A percentile compares a stretch with the other conserved stretches of the same genome.
Conservation (phyloP, 1,139 yeast genomes). For the Magnusiomyces paraingens region DNA sequence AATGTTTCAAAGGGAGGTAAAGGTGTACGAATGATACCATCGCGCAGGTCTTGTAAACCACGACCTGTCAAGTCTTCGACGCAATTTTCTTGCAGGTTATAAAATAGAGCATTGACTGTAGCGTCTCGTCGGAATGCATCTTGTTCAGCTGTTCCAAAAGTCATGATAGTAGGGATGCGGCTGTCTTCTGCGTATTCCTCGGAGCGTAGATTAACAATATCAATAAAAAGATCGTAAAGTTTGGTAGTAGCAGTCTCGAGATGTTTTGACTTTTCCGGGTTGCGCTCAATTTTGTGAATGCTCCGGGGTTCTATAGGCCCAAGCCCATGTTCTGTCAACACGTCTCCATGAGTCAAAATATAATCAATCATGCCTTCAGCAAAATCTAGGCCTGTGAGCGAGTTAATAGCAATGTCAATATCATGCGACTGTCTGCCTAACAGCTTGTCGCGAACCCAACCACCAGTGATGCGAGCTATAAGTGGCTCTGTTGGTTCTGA, state of each 20-base stretch:
- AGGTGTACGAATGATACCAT: constrained; percentile 81
- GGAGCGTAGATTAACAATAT: constrained; percentile 83
- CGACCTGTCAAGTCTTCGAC: constrained; percentile 79
- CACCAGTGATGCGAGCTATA: constrained; percentile 84
- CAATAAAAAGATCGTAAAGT: constrained; percentile 73
- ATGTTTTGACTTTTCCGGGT: constrained; percentile 94
- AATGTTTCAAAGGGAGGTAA: constrained; percentile 78
- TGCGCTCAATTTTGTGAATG: constrained; percentile 78
- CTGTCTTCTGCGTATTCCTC: constrained; percentile 80
- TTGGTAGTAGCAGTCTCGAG: constrained; percentile 93
- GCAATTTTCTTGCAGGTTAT: constrained; percentile 57
- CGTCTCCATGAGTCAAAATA: constrained; percentile 29
- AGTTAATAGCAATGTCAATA: constrained; percentile 83
- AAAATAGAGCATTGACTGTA: constrained; percentile 81
- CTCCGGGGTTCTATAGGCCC: constrained; percentile 41
- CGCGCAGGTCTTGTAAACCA: constrained; percentile 64
- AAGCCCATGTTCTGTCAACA: constrained; percentile 25
- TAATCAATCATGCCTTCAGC: constrained; percentile 60
- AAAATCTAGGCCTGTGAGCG: constrained; percentile 78
- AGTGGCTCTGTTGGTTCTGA: constrained; percentile 26
- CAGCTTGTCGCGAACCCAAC: constrained; percentile 96
- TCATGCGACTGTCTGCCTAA: constrained; percentile 77
- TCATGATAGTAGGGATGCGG: constrained; percentile 58
- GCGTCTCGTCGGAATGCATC: constrained; percentile 95
- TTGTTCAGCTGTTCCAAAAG: constrained; percentile 81